A percentile compares a stretch with the other conserved stretches of the same genome.
These are phyloP conservation scores for Microsporum audouinii DNA, from an alignment of 2,329 filamentous ascomycete genomes.

Conservation along the genomic window DNA sequence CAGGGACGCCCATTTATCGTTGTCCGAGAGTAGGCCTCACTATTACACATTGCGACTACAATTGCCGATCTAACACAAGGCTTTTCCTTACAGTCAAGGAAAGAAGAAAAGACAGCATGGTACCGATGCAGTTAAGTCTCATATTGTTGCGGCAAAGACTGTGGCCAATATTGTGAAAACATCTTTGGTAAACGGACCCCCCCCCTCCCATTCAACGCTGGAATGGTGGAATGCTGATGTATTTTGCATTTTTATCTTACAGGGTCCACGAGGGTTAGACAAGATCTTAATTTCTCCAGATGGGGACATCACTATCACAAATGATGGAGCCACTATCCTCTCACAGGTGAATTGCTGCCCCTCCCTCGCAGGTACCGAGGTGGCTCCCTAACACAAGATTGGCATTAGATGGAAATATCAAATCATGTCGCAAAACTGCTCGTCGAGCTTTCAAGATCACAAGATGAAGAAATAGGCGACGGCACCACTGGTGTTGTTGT, in stretches of 20 bases:
- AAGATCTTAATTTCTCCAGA: constrained; percentile 98
- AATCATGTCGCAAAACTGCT: constrained; percentile 97
- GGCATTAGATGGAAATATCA: constrained; percentile 79
- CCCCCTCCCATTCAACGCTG: neutral
- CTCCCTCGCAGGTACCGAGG: neutral
- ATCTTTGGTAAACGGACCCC: constrained; percentile 51
- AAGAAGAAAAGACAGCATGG: constrained; percentile 96
- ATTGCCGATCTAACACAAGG: constrained; percentile 7
- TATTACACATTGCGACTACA: neutral
- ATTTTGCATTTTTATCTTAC: constrained; percentile 6
- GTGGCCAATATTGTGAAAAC: constrained; percentile 97
- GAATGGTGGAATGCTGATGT: neutral
- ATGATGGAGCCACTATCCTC: constrained; percentile 95
- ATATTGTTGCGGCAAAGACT: constrained; percentile 91
- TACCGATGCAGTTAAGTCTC: constrained; percentile 93
- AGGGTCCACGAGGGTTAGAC: constrained; percentile 87
- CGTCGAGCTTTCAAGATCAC: constrained; percentile 94
- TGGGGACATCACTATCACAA: constrained; percentile 97
- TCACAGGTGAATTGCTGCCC: constrained; percentile 45
- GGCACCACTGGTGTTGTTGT: constrained; percentile 97
- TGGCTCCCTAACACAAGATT: constrained; percentile 4
- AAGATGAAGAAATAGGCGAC: constrained; percentile 97
- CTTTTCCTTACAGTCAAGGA: constrained; percentile 56
- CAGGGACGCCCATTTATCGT: constrained; percentile 95
- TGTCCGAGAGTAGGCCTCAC: constrained; percentile 65